Evolutionary conservation across 2,329 filamentous ascomycete genomes (phyloP).

Genomic region (Chalaropsis thielavioides): DNA sequence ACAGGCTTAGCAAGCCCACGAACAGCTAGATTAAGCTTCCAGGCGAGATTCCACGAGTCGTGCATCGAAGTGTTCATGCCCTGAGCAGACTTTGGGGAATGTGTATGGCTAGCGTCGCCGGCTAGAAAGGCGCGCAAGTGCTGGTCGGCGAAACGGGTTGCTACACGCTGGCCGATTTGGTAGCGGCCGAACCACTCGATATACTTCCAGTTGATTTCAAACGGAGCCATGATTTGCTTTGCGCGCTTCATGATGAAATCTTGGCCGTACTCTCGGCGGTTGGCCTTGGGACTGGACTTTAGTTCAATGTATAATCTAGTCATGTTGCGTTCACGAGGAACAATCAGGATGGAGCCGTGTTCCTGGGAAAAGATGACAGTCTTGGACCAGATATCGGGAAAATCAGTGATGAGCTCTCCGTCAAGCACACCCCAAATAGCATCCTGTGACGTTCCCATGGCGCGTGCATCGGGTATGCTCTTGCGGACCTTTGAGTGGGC

Average conservation of each 20-base stretch:
- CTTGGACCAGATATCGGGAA: conserved; percentile 64
- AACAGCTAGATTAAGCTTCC: conserved; percentile 38
- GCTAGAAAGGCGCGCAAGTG: conserved; percentile 50
- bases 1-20: conserved; percentile 40
- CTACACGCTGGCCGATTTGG: conserved; percentile 55
- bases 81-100: conserved; percentile 58
- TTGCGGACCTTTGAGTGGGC: conserved; percentile 57
- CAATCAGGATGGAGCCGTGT: conserved; percentile 56
- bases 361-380: conserved; percentile 53
- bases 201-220: conserved; percentile 41
- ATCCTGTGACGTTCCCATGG: conserved; percentile 39
- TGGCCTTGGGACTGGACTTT: conserved; percentile 31
- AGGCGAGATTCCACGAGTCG: conserved; percentile 47
- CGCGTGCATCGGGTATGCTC: conserved; percentile 42
- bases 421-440: conserved; percentile 58
- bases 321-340: conserved; percentile 58
- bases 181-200: conserved; percentile 61
- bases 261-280: conserved; percentile 35
- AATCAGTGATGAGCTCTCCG: conserved; percentile 54
- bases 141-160: conserved; percentile 51
- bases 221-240: conserved; percentile 44
- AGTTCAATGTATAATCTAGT: conserved; percentile 48
- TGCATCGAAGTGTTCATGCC: conserved; percentile 49
- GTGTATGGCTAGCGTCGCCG: conserved; percentile 57
- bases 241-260: conserved; percentile 58